These are phyloP conservation scores for Irpex sp. DNA, from an alignment of 1,284 basidiomycete genomes.

Conservation along the genomic window DNA sequence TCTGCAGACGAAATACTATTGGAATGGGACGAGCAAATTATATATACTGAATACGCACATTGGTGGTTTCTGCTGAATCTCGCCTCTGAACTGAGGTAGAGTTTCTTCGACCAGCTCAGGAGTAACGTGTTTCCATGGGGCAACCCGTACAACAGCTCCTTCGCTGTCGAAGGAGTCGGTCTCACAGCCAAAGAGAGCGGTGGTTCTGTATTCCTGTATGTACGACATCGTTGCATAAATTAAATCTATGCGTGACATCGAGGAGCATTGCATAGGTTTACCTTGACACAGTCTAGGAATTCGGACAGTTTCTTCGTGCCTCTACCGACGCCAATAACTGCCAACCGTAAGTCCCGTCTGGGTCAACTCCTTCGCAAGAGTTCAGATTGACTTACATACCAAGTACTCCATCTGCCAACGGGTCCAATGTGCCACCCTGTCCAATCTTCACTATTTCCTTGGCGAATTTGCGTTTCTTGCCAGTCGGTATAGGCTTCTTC, in stretches of 20 bases:
- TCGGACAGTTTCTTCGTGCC: conserved; percentile 87
- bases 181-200: conserved; percentile 89
- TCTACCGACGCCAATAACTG: conserved; percentile 88
- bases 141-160: conserved; percentile 72
- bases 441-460: conserved; percentile 71
- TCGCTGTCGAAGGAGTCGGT: conserved; percentile 95
- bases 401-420: conserved; percentile 91
- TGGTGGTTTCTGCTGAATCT: conserved; percentile 88
- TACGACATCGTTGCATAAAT: conserved; percentile 5
- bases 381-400: conserved; percentile 38
- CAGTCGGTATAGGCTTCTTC: conserved; percentile 30
- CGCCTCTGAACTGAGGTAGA: conserved; percentile 80
- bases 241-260: conserved; percentile 1
- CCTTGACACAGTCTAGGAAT: conserved; percentile 93
- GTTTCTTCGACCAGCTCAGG: conserved; percentile 69
- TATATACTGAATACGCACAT: conserved; percentile 57
- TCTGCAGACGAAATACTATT: conserved; percentile 38
- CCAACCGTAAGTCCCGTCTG: conserved; percentile 6
- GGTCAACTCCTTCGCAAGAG: conserved; percentile 9
- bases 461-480: conserved; percentile 32
- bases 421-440: conserved; percentile 95
- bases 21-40: conserved; percentile 4
- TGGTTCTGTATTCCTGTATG: conserved; percentile 86
- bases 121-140: conserved; percentile 85
- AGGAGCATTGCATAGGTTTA: conserved; percentile 26